Evolutionary conservation across 192 early-diverging fungal species (phyloP).

Genomic region (Coemansia sp.): DNA sequence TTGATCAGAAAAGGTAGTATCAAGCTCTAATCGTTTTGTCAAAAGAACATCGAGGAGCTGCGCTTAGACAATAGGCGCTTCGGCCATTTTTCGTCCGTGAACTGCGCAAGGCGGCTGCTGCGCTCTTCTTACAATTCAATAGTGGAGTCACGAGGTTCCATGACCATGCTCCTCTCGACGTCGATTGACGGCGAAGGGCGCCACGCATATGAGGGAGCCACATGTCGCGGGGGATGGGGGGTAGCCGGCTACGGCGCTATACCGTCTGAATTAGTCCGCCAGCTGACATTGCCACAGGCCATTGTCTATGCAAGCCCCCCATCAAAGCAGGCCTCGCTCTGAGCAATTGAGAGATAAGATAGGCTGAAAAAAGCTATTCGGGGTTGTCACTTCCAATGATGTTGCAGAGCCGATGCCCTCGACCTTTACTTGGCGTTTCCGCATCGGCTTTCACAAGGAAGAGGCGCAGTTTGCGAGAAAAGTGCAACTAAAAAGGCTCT

Average conservation of each 20-base stretch:
- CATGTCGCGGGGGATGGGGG: background rate
- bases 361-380: background rate
- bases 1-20: background rate
- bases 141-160: background rate
- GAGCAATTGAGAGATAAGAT: background rate
- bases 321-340: background rate
- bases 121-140: background rate
- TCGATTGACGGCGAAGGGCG: background rate
- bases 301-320: background rate
- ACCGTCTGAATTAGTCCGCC: background rate
- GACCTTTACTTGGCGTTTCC: background rate
- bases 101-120: background rate
- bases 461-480: background rate
- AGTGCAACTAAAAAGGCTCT: background rate
- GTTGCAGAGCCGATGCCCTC: background rate
- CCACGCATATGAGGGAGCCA: slow-evolving; percentile 3
- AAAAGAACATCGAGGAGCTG: background rate
- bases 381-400: background rate
- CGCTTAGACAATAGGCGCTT: background rate
- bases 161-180: background rate
- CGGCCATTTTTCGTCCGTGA: background rate
- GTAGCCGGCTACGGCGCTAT: background rate
- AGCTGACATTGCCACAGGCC: background rate
- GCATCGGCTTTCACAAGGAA: background rate
- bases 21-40: background rate